These are phyloP conservation scores for Yamadazyma taylorii DNA, from an alignment of 1,139 yeast species.

Conservation along the genomic window DNA sequence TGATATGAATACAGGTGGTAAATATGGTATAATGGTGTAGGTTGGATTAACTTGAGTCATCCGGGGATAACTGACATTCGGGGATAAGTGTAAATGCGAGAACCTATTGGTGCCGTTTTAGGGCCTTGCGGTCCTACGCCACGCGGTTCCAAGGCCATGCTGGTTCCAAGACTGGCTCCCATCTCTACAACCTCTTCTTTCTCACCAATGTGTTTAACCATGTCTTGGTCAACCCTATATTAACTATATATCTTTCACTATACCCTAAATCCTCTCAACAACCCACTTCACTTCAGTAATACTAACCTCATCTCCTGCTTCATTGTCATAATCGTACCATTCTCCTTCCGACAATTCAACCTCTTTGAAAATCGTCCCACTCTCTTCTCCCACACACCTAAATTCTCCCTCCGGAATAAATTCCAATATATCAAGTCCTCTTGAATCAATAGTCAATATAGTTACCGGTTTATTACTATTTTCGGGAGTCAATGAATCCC, in stretches of 20 bases:
- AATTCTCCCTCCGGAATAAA: conserved; percentile 73
- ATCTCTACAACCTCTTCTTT: no score
- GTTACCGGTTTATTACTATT: conserved; percentile 34
- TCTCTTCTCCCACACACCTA: conserved; percentile 56
- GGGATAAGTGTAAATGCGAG: no score
- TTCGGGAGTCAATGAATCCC: conserved; percentile 26
- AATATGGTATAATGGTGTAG: no score
- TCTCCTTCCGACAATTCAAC: conserved; percentile 79
- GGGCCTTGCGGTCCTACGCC: no score
- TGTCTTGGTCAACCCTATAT: no score
- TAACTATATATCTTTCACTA: no score
- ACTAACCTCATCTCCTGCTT: conserved; percentile 77
- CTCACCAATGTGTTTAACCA: no score
- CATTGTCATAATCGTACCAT: conserved; percentile 95
- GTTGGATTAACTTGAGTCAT: no score
- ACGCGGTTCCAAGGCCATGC: not conserved
- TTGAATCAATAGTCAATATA: conserved; percentile 71
- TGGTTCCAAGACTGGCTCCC: no score
- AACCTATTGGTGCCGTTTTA: no score
- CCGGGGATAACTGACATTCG: no score
- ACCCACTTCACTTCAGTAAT: conserved; percentile 69
- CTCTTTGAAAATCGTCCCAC: conserved; percentile 54
- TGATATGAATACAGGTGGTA: no score
- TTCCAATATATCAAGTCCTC: conserved; percentile 76
- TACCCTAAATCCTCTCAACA: conserved; percentile 11